These are phyloP conservation scores for Hyaloperonospora brassicae DNA, from an alignment of 352 stramenopile genomes.

Conservation along the genomic window DNA sequence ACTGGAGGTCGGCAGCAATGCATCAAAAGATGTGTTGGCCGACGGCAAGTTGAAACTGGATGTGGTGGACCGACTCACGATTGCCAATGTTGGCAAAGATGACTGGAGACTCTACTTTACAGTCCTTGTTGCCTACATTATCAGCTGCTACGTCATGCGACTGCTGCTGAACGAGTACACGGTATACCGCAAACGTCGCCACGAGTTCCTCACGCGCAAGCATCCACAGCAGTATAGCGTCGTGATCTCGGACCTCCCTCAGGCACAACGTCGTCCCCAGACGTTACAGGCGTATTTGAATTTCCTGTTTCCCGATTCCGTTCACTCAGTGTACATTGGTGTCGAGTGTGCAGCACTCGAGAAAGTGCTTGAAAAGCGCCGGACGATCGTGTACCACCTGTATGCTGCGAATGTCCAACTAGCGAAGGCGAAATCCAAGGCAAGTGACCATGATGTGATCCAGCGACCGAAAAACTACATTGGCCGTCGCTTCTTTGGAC, in stretches of 20 bases:
- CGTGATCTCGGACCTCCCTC: slow-evolving; percentile 56
- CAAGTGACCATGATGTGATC: slow-evolving; percentile 18
- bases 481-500: slow-evolving; percentile 32
- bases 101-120: slow-evolving; percentile 61
- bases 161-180: slow-evolving; percentile 50
- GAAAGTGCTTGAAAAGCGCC: slow-evolving; percentile 42
- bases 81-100: slow-evolving; percentile 53
- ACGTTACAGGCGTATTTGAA: slow-evolving; percentile 60
- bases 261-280: slow-evolving; percentile 41
- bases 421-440: slow-evolving; percentile 22
- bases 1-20: slow-evolving; percentile 9
- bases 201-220: slow-evolving; percentile 53
- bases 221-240: slow-evolving; percentile 67
- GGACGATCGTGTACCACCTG: slow-evolving; percentile 40
- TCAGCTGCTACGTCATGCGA: slow-evolving; percentile 51
- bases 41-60: slow-evolving; percentile 39
- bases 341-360: slow-evolving; percentile 61
- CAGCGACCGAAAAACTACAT: slow-evolving; percentile 33
- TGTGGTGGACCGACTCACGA: slow-evolving; percentile 56
- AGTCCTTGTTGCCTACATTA: slow-evolving; percentile 39
- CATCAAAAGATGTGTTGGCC: slow-evolving; percentile 15
- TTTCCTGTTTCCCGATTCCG: slow-evolving; percentile 51
- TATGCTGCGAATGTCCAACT: slow-evolving; percentile 47
- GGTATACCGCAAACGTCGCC: slow-evolving; percentile 48
- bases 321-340: slow-evolving; percentile 63